Evolutionary conservation across 1,284 basidiomycete genomes (phyloP), one percentile per base, ranked within the genome.

Genomic region (Ceratobasidium sp.): DNA sequence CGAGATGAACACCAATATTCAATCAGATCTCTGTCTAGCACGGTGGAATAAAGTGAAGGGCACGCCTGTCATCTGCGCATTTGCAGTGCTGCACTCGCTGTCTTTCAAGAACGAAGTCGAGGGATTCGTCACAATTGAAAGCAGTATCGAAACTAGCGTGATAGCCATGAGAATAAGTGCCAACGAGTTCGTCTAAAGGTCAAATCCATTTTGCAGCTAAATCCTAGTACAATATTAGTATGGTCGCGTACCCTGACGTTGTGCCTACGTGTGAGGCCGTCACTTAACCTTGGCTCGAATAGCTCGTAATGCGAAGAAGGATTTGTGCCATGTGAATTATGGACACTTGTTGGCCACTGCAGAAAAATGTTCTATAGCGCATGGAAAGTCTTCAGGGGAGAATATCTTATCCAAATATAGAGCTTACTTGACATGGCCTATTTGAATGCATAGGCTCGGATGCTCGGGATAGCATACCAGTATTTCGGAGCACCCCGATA

Each of bases 71-170:
- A 60, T 84, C 83, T 39, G 96, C 87, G 78, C 96, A 98, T 75
- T 89, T 83, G 78, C 96, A 98, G 1, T 86, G 89, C 77, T 92
- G 91, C 0, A 93, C 95, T 75, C 86, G 88, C 97, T 97, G 99
- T 73, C 91, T 93, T 21, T 98, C 93, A 30, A 98, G 85, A 0
- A 97, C 97, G 81, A 99, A 99, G 80, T 99, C 99, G 78, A 98
- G 94, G 75, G 92, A 95, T 82, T 99, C 97, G 1, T 97, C 97
- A 78, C 97, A 98, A 79, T 99, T 99, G 80, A 97, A 90, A 16
- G 97, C 97, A 45, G 98, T 84, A 79, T 99, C 99, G 85, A 97
- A 98, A 18, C 97, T 97, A 0, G 95, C 93, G 79, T 98, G 96
- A 80, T 98, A 98, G 9, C 96, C 96, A 48, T 89, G 85, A 0